A percentile compares a stretch with the other conserved stretches of the same genome.
These are phyloP conservation scores for Lablab purpureus DNA, from an alignment of 306 rosid species.

Conservation along the genomic window DNA sequence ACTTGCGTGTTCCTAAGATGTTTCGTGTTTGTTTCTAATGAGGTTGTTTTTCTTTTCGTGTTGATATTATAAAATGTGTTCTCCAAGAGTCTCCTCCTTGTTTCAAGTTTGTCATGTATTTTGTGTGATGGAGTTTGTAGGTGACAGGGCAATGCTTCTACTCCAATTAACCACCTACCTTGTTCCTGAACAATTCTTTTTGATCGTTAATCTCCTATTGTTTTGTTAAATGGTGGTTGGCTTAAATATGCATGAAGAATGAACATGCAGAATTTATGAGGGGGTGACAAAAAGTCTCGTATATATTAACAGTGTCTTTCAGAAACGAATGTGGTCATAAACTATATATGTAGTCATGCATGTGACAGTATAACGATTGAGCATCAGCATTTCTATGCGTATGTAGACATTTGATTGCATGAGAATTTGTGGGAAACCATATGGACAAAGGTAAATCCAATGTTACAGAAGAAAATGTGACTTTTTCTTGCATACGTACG, in stretches of 20 bases:
- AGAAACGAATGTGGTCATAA: neutral
- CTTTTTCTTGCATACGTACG: too few relatives aligned
- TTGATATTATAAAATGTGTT: constrained; percentile 27
- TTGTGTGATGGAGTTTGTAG: constrained; percentile 68
- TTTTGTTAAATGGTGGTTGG: constrained; percentile 2
- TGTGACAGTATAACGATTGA: neutral
- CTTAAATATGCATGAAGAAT: neutral
- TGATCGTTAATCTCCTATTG: constrained; percentile 3
- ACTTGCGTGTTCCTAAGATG: constrained; percentile 37
- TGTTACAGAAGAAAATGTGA: too few relatives aligned
- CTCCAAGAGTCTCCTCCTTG: constrained; percentile 57
- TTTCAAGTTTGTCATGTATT: constrained; percentile 52
- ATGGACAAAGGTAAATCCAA: neutral
- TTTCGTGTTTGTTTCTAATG: neutral
- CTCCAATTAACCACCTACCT: constrained; percentile 44
- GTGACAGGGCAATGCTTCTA: constrained; percentile 47
- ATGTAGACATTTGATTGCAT: neutral
- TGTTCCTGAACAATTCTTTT: constrained; percentile 44
- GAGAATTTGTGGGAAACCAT: neutral
- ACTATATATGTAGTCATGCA: neutral
- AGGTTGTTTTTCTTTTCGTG: constrained; percentile 33
- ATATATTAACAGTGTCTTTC: neutral
- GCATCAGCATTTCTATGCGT: neutral
- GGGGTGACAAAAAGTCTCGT: neutral
- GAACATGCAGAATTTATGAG: constrained; percentile 35